Conservation (phyloP, 768 basidiomycete species). For the Boletus edulis region DNA sequence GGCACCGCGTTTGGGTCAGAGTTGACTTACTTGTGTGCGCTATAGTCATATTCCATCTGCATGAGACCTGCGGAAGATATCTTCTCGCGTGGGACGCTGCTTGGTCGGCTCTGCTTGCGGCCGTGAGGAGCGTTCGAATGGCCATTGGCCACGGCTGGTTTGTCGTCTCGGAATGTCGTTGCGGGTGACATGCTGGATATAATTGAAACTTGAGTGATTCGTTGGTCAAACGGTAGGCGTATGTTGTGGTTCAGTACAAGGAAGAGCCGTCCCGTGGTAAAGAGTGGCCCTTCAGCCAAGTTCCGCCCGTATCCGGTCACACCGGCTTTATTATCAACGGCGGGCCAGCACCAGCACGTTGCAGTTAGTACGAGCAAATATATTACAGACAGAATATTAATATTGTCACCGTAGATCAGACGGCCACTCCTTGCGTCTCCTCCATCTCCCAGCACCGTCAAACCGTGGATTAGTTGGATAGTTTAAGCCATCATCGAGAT, state of each 20-base stretch:
- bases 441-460: conserved; percentile 64
- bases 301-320: conserved; percentile 18
- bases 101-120: conserved; percentile 16
- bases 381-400: background rate
- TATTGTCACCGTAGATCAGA: conserved; percentile 49
- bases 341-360: background rate
- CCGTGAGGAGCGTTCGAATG: conserved; percentile 6
- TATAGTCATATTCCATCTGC: conserved; percentile 74
- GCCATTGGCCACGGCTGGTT: conserved; percentile 7
- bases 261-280: background rate
- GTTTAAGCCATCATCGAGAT: conserved; percentile 54
- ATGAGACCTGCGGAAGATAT: conserved; percentile 71
- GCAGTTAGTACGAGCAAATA: background rate
- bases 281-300: conserved; percentile 5
- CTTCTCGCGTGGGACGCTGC: conserved; percentile 13
- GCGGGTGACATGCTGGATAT: conserved; percentile 25
- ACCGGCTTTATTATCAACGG: background rate
- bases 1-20: conserved; percentile 9
- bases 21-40: conserved; percentile 82
- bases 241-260: conserved; percentile 3
- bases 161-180: conserved; percentile 8
- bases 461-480: conserved; percentile 75
- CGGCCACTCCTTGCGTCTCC: conserved; percentile 70
- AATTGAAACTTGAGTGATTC: background rate
- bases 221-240: background rate